Evolutionary conservation across 1,139 yeast species (phyloP).

Genomic region (Nakaseomyces delphensis): DNA sequence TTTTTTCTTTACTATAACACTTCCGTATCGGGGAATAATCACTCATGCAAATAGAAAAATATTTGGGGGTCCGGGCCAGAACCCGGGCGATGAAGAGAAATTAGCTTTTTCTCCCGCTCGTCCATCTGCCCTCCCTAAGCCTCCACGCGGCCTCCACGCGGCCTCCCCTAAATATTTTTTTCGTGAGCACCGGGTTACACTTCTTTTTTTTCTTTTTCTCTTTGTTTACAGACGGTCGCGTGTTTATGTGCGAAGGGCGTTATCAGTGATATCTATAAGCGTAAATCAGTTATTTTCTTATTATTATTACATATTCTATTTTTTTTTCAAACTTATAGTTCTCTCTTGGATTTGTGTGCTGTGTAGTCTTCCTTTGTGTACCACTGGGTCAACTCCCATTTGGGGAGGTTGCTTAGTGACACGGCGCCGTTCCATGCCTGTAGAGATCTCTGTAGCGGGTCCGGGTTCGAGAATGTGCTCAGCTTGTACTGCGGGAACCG

Average conservation of each 20-base stretch:
- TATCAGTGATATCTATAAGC: not conserved
- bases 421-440: slow-evolving; percentile 27
- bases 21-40: not conserved
- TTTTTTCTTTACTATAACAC: not conserved
- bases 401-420: slow-evolving; percentile 24
- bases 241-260: not conserved
- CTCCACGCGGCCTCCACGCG: no score
- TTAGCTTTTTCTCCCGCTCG: no score
- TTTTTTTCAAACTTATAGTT: not conserved
- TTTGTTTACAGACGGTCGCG: not conserved
- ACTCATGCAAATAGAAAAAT: not conserved
- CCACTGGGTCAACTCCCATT: slow-evolving; percentile 29
- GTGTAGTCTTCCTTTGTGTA: slow-evolving; percentile 19
- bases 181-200: slow-evolving; percentile 1
- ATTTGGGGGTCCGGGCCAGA: not conserved
- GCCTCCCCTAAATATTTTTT: no score
- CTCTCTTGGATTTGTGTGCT: not conserved
- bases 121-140: no score
- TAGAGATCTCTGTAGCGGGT: slow-evolving; percentile 24
- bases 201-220: not conserved
- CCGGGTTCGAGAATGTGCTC: slow-evolving; percentile 28
- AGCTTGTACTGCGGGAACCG: slow-evolving; percentile 30
- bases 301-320: not conserved
- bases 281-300: not conserved
- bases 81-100: not conserved